Conservation (phyloP, 2,329 filamentous ascomycete genomes). For the Incumbomyces delicatus region DNA sequence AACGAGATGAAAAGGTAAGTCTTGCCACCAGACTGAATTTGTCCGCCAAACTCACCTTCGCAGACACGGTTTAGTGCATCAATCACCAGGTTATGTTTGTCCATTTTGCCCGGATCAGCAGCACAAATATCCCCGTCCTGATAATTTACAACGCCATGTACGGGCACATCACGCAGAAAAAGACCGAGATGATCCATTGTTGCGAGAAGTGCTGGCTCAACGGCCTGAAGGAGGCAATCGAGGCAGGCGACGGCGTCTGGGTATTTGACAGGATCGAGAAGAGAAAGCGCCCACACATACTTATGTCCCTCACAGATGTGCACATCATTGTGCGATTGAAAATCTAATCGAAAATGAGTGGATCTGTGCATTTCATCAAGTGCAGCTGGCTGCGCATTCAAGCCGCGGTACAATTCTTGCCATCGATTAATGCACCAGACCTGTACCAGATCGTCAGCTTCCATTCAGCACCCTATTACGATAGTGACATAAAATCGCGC, state of each 20-base stretch:
- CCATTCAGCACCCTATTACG: no score
- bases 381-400: no score
- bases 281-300: no score
- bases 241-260: constrained; percentile 58
- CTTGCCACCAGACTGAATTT: not conserved
- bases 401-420: no score
- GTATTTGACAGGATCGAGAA: constrained; percentile 1
- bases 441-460: no score
- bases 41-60: not conserved
- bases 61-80: constrained; percentile 76
- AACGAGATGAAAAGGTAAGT: constrained; percentile 52
- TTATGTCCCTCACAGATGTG: no score
- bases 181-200: constrained; percentile 70
- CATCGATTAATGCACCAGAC: no score
- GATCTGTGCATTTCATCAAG: no score
- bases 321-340: no score
- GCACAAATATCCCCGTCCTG: constrained; percentile 87
- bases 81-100: constrained; percentile 89
- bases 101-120: constrained; percentile 91
- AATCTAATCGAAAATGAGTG: no score
- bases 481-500: no score
- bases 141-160: constrained; percentile 93
- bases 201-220: constrained; percentile 78
- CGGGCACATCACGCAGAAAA: constrained; percentile 85
- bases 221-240: constrained; percentile 74